phyloP scores from a whole-genome alignment of 805 yeast genomes.

The Wickerhamomyces subpelliculosus region DNA sequence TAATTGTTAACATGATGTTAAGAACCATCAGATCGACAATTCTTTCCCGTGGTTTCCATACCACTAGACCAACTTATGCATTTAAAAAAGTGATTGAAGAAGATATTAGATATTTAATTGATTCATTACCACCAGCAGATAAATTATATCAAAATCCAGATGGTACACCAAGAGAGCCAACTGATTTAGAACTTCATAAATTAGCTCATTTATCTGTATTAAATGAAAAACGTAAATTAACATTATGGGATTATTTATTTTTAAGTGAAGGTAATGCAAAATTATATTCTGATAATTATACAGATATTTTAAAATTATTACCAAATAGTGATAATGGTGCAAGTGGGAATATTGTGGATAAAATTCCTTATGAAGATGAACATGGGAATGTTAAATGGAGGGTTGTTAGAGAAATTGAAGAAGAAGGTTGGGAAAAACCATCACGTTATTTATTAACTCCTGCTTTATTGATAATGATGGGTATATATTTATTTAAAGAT shows the following conservation, averaged over 20 bases:
- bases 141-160: constrained; percentile 68
- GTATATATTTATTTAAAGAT: constrained; percentile 41
- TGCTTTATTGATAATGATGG: constrained; percentile 50
- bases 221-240: constrained; percentile 48
- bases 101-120: constrained; percentile 56
- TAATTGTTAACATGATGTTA: not conserved
- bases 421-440: constrained; percentile 82
- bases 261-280: constrained; percentile 47
- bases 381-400: constrained; percentile 79
- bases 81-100: constrained; percentile 45
- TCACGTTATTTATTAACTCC: constrained; percentile 72
- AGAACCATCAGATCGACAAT: not conserved
- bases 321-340: constrained; percentile 36
- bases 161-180: constrained; percentile 65
- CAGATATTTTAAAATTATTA: constrained; percentile 51
- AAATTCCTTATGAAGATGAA: constrained; percentile 74
- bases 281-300: constrained; percentile 54
- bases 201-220: constrained; percentile 65
- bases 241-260: constrained; percentile 36
- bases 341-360: constrained; percentile 65
- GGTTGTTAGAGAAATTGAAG: constrained; percentile 63
- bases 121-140: constrained; percentile 55
- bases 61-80: constrained; percentile 4
- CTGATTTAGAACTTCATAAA: constrained; percentile 63
- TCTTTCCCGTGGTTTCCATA: constrained; percentile 4